phyloP scores from a whole-genome alignment of 75 land plant genomes.

The Pinus taeda region DNA sequence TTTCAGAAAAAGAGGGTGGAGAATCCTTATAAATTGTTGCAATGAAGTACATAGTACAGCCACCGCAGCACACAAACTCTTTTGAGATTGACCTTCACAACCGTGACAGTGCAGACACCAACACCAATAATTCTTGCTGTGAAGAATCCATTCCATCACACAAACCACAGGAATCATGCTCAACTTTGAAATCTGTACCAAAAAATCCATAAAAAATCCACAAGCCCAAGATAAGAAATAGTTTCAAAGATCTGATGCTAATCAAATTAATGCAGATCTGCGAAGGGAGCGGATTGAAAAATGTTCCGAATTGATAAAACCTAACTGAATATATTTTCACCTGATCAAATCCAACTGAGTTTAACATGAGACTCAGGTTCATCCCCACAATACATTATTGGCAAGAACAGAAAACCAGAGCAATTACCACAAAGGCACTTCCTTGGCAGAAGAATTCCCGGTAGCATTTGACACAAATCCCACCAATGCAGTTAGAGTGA shows the following conservation, averaged over 20 bases:
- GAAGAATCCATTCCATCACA: conserved; percentile 22
- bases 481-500: no score
- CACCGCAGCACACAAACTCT: conserved; percentile 50
- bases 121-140: conserved; percentile 14
- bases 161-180: conserved; percentile 69
- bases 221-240: background rate
- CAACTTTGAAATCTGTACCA: conserved; percentile 54
- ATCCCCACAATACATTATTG: conserved; percentile 60
- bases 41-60: conserved; percentile 57
- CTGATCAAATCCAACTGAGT: conserved; percentile 69
- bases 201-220: conserved; percentile 5
- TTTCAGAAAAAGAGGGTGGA: no score
- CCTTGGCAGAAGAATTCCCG: conserved; percentile 27
- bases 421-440: conserved; percentile 52
- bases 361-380: conserved; percentile 70
- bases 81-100: conserved; percentile 40
- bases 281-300: background rate
- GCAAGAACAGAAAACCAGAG: conserved; percentile 53
- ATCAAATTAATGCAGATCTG: background rate
- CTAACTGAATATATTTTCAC: conserved; percentile 1
- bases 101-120: conserved; percentile 62
- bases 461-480: conserved; percentile 29
- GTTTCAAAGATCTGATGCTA: background rate
- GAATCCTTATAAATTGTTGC: no score
- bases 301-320: background rate